A percentile compares a stretch with the other conserved stretches of the same genome.
Evolutionary conservation across 495 filamentous ascomycete species (phyloP).

Genomic region (Penicillium crystallinum): DNA sequence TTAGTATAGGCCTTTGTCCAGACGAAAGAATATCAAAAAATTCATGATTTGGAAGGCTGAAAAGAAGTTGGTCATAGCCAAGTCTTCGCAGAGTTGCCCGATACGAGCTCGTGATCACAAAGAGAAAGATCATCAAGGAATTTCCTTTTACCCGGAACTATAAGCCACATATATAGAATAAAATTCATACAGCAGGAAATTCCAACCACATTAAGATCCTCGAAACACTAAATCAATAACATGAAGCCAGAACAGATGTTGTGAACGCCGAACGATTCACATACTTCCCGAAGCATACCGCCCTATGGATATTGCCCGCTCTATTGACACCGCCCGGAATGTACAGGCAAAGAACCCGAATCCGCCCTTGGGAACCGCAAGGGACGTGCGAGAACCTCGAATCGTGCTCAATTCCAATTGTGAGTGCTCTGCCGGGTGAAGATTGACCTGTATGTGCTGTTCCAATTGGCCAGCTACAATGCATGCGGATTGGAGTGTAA

Average conservation of each 20-base stretch:
- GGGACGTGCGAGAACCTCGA: slow-evolving; percentile 4
- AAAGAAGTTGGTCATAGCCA: not conserved
- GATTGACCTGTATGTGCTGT: not conserved
- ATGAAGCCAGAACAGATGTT: not conserved
- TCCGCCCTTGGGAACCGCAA: slow-evolving; percentile 5
- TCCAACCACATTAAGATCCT: too few species aligned
- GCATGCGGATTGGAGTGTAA: not conserved
- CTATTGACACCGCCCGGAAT: slow-evolving; percentile 1
- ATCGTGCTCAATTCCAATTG: slow-evolving; percentile 10
- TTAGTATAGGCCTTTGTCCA: not conserved
- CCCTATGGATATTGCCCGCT: not conserved
- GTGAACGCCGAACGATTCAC: not conserved
- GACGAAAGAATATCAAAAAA: not conserved
- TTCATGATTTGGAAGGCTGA: not conserved
- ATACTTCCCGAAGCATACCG: not conserved
- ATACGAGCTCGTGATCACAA: not conserved
- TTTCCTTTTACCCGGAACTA: too few species aligned
- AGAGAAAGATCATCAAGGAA: not conserved
- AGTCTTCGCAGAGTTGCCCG: not conserved
- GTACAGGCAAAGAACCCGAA: slow-evolving; percentile 5
- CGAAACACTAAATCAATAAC: too few species aligned
- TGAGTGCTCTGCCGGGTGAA: not conserved
- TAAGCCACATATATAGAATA: too few species aligned
- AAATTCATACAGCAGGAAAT: too few species aligned
- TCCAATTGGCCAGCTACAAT: not conserved